phyloP scores from a whole-genome alignment of 2,329 filamentous ascomycete species.

The Monilinia vaccinii-corymbosi region DNA sequence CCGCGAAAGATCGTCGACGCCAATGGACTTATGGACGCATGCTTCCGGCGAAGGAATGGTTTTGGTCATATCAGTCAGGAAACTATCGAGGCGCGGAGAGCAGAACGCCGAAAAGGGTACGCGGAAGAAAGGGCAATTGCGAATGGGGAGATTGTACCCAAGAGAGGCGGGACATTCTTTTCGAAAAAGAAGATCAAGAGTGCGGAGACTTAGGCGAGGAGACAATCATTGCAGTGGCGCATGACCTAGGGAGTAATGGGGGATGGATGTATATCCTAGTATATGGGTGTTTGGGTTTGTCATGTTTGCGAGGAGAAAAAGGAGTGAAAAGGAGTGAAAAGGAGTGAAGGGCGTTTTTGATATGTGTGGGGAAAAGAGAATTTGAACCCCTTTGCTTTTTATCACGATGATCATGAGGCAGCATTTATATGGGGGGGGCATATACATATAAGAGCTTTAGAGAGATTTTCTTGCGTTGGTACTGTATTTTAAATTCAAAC shows the following conservation, averaged over 20 bases:
- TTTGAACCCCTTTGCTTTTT: slow-evolving; percentile 6
- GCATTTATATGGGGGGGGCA: slow-evolving; percentile 5
- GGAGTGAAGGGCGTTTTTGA: neutral
- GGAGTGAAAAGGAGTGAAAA: neutral
- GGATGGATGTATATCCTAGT: slow-evolving; percentile 1
- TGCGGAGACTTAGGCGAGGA: neutral
- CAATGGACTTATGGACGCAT: slow-evolving; percentile 73
- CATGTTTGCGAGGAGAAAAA: neutral
- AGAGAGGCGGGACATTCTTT: slow-evolving; percentile 8
- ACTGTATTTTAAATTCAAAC: slow-evolving; percentile 5
- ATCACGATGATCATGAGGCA: slow-evolving; percentile 9
- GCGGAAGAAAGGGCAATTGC: slow-evolving; percentile 27
- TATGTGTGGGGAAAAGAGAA: slow-evolving; percentile 5
- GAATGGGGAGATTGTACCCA: slow-evolving; percentile 8
- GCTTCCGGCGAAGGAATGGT: slow-evolving; percentile 70
- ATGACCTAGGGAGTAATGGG: slow-evolving; percentile 1
- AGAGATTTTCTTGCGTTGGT: slow-evolving; percentile 5
- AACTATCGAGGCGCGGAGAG: slow-evolving; percentile 66
- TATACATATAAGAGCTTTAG: slow-evolving; percentile 8
- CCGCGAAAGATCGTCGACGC: slow-evolving; percentile 75
- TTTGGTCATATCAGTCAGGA: slow-evolving; percentile 77
- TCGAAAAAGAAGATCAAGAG: slow-evolving; percentile 2
- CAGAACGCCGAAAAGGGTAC: slow-evolving; percentile 49
- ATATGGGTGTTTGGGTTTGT: slow-evolving; percentile 2
- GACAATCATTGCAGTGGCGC: neutral